Base-by-base conservation (phyloP, 176 grass and related monocot species). In the Rhipidocladum racemiflorum region DNA sequence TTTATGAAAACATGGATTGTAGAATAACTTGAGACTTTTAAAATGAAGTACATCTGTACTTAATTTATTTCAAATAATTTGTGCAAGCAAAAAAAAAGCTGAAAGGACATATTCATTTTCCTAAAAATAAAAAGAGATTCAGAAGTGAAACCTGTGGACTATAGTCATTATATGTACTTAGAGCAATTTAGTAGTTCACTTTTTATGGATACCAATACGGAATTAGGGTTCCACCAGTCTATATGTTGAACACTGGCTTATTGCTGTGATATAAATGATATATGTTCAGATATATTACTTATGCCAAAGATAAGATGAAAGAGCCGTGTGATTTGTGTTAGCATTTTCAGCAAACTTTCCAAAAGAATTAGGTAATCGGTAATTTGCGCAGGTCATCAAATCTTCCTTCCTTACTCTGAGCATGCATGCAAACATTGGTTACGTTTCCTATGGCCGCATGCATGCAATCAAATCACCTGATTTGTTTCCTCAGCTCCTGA, bases 251-350 rank as follows among this genome's bases (percentile, higher is more conserved):
- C 32, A 51, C 15, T 68, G 50, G 4, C n/a, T 59, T 79, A 51
- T 66, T 51, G 25, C 28, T 64, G 44, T 54, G 61, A 81, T 83
- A 73, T 72, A 36, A n/a, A 16, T 62, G 61, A 81, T 83, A 73
- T 72, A 36, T 81, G 67, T 65, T 66, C 79, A 99, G 97, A 71
- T 99, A 99, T 93, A 91, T 99, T 87, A 99, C 93, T 70, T 99
- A 96, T 90, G 88, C 91, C 46, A 99, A 85, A 95, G 97, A 99
- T n/a, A n/a, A n/a, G n/a, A n/a, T n/a, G n/a, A n/a, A n/a, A n/a
- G n/a, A n/a, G n/a, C n/a, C n/a, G n/a, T n/a, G n/a, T n/a, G n/a
- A n/a, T n/a, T n/a, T n/a, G n/a, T n/a, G n/a, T n/a, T n/a, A n/a
- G n/a, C n/a, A n/a, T n/a, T n/a, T n/a, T n/a, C n/a, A n/a, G n/a